Evolutionary conservation across 2,329 filamentous ascomycete genomes (phyloP), one percentile per base, ranked within the genome.

Genomic region (Aureobasidium sp.): DNA sequence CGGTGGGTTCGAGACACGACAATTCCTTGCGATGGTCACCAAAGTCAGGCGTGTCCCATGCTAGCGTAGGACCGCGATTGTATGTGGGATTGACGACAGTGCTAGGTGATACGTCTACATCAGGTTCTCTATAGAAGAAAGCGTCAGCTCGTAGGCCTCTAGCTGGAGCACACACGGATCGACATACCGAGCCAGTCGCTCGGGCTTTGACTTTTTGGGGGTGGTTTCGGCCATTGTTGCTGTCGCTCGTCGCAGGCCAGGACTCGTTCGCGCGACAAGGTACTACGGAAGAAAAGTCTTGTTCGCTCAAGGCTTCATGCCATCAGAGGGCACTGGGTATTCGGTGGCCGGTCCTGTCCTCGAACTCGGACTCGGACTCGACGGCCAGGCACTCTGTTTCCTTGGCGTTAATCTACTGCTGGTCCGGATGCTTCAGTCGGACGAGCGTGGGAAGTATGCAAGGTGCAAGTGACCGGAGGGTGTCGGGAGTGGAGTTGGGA

Each of bases 11-110:
- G 69, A 90, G 79, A 63, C 87, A 83, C 68, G 85, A 82, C 62
- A 90, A 82, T 69, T 90, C 87, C 76, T 87, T 87, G 70, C 87
- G 85, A 72, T 90, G 87, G 72, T 88, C 87, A 71, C 79, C 79
- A 68, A 89, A 81, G 76, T 80, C 82, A 71, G 69, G 78, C 69
- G 80, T 82, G 66, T 83, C 83, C 73, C 82, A 83, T 66, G 77
- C 73, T 36, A 50, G 42, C 4, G 56, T 26, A 7, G 20, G 15
- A n/a, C 42, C 42, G 20, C 57, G 57, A 36, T n/a, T 10, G 27
- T 41, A 51, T 26, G 44, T 78, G 68, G 79, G 71, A 59, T 68
- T 67, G 61, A 70, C 65, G 66, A 71, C 64, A 62, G 74, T 75
- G 67, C 69, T 68, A 55, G 74, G 74, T 61, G 74, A 76, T 64